Evolutionary conservation across 1,139 yeast species (phyloP), one percentile per base, ranked within the genome.

Genomic region (Candida buenavistaensis): DNA sequence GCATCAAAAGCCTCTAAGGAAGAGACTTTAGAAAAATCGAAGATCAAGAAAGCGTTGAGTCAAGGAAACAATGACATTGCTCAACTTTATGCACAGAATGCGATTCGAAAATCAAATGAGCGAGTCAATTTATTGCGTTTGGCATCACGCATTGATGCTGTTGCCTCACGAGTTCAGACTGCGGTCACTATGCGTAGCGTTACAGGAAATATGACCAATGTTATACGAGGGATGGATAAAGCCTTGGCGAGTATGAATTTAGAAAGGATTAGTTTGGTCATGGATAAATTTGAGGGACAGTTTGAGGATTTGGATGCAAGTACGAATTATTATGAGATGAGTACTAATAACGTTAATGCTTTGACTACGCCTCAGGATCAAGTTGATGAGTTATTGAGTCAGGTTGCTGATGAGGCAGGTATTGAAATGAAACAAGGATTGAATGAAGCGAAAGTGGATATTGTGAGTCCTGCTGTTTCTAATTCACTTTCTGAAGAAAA

Each of bases 401-500:
- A 87, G 59, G 92, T 94, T 22, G 98, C 98, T 0, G 99, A 94
- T 56, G 98, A 92, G 57, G 97, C 97, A 1, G 98, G 98, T 2
- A 69, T 94, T 32, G 98, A 94, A 56, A 72, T 92, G 70, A 83
- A 83, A 51, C 97, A 90, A 47, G 84, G 86, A 25, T 65, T 83
- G 55, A 72, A 73, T 52, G 85, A 76, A 39, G 68, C 76, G 14
- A 68, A 75, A 41, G 75, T 71, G 3, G 75, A 68, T 26, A 59
- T 70, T 16, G 47, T 56, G 16, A 57, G 73, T 11, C 72, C 75
- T 1, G 69, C 65, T 7, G 70, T 67, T 6, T 67, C 75, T 14
- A 49, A 55, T 14, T 48, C 55, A 14, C 62, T 68, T 32, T 56
- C 67, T 28, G 95, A 85, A 44, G 94, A 83, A 46, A 87, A 84